Base-by-base conservation (phyloP, 257 asterid genomes). In the Nyctanthes arbortristis region DNA sequence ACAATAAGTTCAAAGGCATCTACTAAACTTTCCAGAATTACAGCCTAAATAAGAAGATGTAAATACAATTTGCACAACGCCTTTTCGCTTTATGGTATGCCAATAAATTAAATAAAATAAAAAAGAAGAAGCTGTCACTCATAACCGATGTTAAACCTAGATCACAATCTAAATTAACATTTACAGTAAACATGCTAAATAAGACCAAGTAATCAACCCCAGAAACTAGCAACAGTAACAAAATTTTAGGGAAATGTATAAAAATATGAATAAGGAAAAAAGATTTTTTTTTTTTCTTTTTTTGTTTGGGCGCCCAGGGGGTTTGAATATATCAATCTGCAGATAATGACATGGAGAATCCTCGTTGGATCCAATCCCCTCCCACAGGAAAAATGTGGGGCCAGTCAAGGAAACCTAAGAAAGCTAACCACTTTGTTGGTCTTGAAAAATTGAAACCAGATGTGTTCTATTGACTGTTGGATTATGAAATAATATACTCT, bases 321-420 rank as follows among this genome's bases (percentile, higher is more conserved):
- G n/a, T n/a, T n/a, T n/a, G n/a, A n/a, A n/a, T n/a, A n/a, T n/a
- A n/a, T n/a, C n/a, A n/a, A 83, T 83, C 85, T 74, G 69, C 45
- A 63, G 61, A 73, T 57, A 64, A n/a, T 59, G 9, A 31, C 37
- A 52, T 35, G 25, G 40, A 22, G 7, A 61, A 32, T 2, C 39
- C 25, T 33, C 39, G 59, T 68, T 20, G 27, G 45, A 61, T 29
- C 16, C 9, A 56, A 39, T n/a, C n/a, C n/a, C n/a, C n/a, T n/a
- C n/a, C n/a, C n/a, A n/a, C n/a, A n/a, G 3, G 54, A 5, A 14
- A 63, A 69, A 59, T 74, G 71, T 70, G 70, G 70, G 63, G n/a
- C n/a, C n/a, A n/a, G n/a, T n/a, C n/a, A 29, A 67, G 33, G 28
- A n/a, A n/a, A 11, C 13, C 33, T 61, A 63, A 58, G 43, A 67